Percentiles rank a stretch among this genome's conserved stretches.
These are phyloP conservation scores for Backusella parvicylindrica DNA, from an alignment of 192 early-diverging fungal genomes.

Conservation along the genomic window DNA sequence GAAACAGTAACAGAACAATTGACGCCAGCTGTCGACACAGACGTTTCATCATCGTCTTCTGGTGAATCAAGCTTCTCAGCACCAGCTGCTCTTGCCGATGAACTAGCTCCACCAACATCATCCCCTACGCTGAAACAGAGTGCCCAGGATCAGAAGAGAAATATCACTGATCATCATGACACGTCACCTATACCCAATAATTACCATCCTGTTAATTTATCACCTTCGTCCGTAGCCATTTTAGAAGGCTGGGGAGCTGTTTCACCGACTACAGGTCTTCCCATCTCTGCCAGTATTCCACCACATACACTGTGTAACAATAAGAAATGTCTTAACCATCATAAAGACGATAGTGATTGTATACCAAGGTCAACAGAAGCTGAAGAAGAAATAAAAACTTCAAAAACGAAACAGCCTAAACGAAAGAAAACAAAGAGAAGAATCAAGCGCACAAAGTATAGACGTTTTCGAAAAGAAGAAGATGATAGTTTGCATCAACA, in stretches of 20 bases:
- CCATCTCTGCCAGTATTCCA: conserved; percentile 21
- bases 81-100: neutral
- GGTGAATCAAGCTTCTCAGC: conserved; percentile 2
- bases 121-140: neutral
- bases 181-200: neutral
- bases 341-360: neutral
- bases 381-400: neutral
- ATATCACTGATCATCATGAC: neutral
- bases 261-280: conserved; percentile 19
- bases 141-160: neutral
- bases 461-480: neutral
- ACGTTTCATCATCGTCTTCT: neutral
- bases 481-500: neutral
- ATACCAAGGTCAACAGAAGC: neutral
- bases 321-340: neutral
- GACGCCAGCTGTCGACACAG: neutral
- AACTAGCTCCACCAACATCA: neutral
- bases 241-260: conserved; percentile 16
- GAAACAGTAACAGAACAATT: conserved; percentile 13
- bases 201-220: neutral
- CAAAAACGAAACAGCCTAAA: neutral
- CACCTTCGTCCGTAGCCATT: conserved; percentile 11
- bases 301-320: conserved; percentile 7
- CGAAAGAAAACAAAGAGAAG: neutral
- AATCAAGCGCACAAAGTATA: neutral